Percentiles rank a stretch among this genome's conserved stretches.
These are phyloP conservation scores for Lentinula guzmanii DNA, from an alignment of 768 basidiomycete species.

Conservation along the genomic window DNA sequence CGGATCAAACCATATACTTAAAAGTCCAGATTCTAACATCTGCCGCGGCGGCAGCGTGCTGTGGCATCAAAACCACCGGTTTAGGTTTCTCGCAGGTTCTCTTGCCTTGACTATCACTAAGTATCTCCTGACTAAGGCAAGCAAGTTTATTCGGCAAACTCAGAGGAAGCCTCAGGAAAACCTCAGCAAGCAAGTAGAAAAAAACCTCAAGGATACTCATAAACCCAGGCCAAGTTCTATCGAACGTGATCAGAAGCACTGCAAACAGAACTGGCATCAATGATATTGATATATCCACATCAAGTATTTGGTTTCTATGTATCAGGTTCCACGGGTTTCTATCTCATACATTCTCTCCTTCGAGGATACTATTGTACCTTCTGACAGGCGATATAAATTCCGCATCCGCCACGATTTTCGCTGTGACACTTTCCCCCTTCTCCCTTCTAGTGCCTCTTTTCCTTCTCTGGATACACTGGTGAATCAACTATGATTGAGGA, in stretches of 20 bases:
- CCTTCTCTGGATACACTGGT: not conserved
- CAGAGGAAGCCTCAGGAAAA: too few species aligned
- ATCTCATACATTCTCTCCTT: not conserved
- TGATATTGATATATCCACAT: not conserved
- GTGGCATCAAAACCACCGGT: not conserved
- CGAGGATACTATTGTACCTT: not conserved
- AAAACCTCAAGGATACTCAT: too few species aligned
- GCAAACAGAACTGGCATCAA: not conserved
- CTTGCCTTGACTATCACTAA: too few species aligned
- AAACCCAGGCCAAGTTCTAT: not conserved
- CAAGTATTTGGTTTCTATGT: not conserved
- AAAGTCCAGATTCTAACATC: not conserved
- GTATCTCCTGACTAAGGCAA: too few species aligned
- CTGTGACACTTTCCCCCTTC: not conserved
- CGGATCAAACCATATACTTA: not conserved
- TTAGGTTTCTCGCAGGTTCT: too few species aligned
- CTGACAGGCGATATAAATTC: not conserved
- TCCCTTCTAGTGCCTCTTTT: not conserved
- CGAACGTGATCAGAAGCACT: not conserved
- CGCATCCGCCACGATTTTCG: not conserved
- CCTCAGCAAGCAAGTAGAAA: not conserved
- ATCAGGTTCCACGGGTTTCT: not conserved
- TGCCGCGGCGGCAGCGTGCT: not conserved
- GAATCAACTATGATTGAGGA: slow-evolving; percentile 6
- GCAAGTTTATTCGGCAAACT: too few species aligned